phyloP scores from a whole-genome alignment of 2,329 filamentous ascomycete species.

The Fusarium tuaranense region DNA sequence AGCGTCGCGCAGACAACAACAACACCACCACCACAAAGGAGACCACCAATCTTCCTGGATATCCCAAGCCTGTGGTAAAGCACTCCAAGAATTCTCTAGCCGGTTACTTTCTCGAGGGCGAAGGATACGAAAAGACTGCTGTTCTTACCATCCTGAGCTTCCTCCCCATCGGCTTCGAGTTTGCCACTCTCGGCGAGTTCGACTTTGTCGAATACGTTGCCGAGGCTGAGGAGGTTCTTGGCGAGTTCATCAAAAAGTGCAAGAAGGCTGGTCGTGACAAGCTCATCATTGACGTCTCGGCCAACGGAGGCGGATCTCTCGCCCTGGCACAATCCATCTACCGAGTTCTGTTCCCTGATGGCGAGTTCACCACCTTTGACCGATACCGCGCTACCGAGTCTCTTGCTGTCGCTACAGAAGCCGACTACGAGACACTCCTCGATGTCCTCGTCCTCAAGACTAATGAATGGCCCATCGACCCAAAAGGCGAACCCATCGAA shows the following conservation, averaged over 20 bases:
- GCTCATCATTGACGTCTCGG: slow-evolving; percentile 41
- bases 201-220: slow-evolving; percentile 27
- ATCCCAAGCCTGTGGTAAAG: slow-evolving; percentile 30
- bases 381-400: slow-evolving; percentile 39
- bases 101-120: slow-evolving; percentile 36
- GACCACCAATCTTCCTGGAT: slow-evolving; percentile 8
- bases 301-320: slow-evolving; percentile 40
- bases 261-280: slow-evolving; percentile 37
- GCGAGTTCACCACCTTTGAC: slow-evolving; percentile 30
- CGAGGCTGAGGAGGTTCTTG: slow-evolving; percentile 32
- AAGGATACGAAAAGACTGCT: slow-evolving; percentile 36
- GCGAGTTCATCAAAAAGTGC: slow-evolving; percentile 34
- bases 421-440: slow-evolving; percentile 32
- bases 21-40: not conserved
- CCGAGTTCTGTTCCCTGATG: slow-evolving; percentile 37
- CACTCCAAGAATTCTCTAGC: slow-evolving; percentile 26
- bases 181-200: not conserved
- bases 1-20: slow-evolving; percentile 13
- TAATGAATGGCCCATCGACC: slow-evolving; percentile 24
- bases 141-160: slow-evolving; percentile 41
- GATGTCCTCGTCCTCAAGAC: slow-evolving; percentile 18
- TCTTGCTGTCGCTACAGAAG: slow-evolving; percentile 31
- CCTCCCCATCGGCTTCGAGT: slow-evolving; percentile 29
- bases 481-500: slow-evolving; percentile 23
- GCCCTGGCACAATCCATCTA: slow-evolving; percentile 35